These are phyloP conservation scores for Ramaria sp. DNA, from an alignment of 768 basidiomycete genomes.

Conservation along the genomic window DNA sequence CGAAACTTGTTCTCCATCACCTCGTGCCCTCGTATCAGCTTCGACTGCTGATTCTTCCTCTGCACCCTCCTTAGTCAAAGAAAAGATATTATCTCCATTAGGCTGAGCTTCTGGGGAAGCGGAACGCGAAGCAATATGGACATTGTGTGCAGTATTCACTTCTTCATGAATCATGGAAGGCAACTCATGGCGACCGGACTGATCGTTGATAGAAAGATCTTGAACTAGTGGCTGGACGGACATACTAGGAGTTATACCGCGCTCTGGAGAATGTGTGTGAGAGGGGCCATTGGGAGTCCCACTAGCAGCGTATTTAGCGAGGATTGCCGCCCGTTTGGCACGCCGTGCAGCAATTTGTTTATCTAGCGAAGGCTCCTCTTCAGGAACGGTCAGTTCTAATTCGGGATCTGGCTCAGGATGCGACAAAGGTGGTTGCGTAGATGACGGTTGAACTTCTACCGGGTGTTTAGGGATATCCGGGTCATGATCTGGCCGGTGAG, in stretches of 20 bases:
- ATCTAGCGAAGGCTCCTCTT: constrained; percentile 38
- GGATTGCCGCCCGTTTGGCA: constrained; percentile 62
- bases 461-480: constrained; percentile 15
- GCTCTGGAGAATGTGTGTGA: neutral
- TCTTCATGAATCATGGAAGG: constrained; percentile 1
- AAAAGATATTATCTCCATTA: constrained; percentile 32
- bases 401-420: constrained; percentile 32
- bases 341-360: constrained; percentile 55
- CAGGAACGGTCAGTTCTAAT: constrained; percentile 45
- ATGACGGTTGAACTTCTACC: constrained; percentile 15
- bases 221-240: neutral
- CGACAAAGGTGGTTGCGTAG: neutral
- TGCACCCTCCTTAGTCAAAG: constrained; percentile 56
- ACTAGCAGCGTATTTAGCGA: constrained; percentile 50
- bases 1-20: constrained; percentile 56
- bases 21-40: constrained; percentile 27
- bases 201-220: constrained; percentile 12
- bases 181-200: neutral
- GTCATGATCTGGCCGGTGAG: constrained; percentile 4
- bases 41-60: constrained; percentile 36
- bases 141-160: neutral
- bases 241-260: neutral
- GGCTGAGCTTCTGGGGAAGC: constrained; percentile 13
- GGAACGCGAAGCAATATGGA: constrained; percentile 13
- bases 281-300: constrained; percentile 29